These are phyloP conservation scores for Cutaneotrichosporon spelunceum DNA, from an alignment of 1,284 basidiomycete genomes.

Conservation along the genomic window DNA sequence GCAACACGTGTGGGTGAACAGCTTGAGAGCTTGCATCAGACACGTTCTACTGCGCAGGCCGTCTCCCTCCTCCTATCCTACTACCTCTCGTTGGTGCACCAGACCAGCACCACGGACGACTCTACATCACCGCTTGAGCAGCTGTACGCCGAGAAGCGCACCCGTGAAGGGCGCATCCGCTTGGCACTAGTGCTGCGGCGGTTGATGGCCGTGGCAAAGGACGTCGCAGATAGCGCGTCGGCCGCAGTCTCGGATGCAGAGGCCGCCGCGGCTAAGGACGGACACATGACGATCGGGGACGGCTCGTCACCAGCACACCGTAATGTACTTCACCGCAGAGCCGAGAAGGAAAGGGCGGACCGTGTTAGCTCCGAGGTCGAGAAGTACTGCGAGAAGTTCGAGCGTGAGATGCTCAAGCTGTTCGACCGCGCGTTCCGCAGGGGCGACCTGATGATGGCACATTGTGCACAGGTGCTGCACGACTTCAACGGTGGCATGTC, in stretches of 20 bases:
- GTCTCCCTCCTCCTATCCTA: conserved; percentile 93
- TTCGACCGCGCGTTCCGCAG: conserved; percentile 94
- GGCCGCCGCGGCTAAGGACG: conserved; percentile 20
- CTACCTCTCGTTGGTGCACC: conserved; percentile 87
- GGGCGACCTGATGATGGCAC: conserved; percentile 99
- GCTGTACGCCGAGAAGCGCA: conserved; percentile 60
- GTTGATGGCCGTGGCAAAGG: conserved; percentile 82
- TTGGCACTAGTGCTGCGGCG: conserved; percentile 87
- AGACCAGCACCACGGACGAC: conserved; percentile 61
- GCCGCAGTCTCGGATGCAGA: conserved; percentile 63
- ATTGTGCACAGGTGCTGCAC: conserved; percentile 92
- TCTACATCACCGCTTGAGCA: conserved; percentile 52
- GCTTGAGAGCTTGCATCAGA: conserved; percentile 88
- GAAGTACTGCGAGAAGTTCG: conserved; percentile 94
- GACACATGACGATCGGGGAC: conserved; percentile 15
- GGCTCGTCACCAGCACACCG: conserved; percentile 7
- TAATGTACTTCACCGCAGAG: conserved; percentile 24
- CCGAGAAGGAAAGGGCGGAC: conserved; percentile 49
- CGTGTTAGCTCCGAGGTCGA: conserved; percentile 66
- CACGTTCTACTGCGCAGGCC: conserved; percentile 87
- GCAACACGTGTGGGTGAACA: conserved; percentile 96
- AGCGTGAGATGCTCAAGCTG: conserved; percentile 94
- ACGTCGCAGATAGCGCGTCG: conserved; percentile 54
- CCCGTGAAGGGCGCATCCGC: conserved; percentile 72
- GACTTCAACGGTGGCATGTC: conserved; percentile 98